A percentile compares a stretch with the other conserved stretches of the same genome.
Conservation (phyloP, 139 green algal genomes). For the Spirogloea muscicola region DNA sequence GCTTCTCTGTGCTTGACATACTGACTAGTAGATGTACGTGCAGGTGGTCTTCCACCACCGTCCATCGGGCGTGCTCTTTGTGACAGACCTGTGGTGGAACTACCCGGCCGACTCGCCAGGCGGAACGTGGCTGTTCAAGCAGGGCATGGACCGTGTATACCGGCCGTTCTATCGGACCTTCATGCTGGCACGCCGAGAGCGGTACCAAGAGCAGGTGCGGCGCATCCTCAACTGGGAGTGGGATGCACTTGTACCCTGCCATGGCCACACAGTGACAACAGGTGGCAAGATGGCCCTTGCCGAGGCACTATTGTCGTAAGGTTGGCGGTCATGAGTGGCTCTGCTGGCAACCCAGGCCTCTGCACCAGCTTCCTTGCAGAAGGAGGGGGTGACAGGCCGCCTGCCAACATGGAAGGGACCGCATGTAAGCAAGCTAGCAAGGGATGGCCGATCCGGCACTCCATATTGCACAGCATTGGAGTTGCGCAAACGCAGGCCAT, state of each 20-base stretch:
- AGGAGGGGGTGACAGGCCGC: no score
- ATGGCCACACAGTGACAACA: slow-evolving; percentile 45
- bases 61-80: slow-evolving; percentile 46
- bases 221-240: slow-evolving; percentile 47
- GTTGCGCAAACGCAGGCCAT: no score
- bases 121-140: slow-evolving; percentile 56
- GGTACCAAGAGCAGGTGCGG: slow-evolving; percentile 26
- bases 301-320: no score
- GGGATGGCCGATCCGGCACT: no score
- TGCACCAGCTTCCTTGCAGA: no score
- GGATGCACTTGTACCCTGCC: slow-evolving; percentile 59
- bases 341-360: no score
- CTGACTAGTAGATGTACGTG: background rate
- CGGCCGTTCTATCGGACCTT: slow-evolving; percentile 60
- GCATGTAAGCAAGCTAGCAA: no score
- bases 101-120: slow-evolving; percentile 45
- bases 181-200: slow-evolving; percentile 54
- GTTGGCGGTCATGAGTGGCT: no score
- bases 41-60: slow-evolving; percentile 54
- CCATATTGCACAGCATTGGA: no score
- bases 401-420: no score
- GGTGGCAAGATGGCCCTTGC: no score
- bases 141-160: slow-evolving; percentile 65
- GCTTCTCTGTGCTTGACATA: no score
- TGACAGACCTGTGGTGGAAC: slow-evolving; percentile 60